phyloP scores from a whole-genome alignment of 2,329 filamentous ascomycete species.

The Botrytis galanthina region DNA sequence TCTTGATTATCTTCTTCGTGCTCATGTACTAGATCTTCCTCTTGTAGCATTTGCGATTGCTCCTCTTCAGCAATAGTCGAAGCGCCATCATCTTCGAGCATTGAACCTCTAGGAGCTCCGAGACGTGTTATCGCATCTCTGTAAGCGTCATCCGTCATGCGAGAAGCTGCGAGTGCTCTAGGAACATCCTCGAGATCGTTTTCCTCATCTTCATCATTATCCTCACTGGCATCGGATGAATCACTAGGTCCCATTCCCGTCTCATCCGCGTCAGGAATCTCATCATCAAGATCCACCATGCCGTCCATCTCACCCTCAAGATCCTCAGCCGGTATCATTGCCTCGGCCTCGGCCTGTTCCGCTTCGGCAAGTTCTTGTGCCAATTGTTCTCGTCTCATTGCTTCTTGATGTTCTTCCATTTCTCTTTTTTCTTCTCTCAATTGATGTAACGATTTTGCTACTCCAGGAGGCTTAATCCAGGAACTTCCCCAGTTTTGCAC shows the following conservation, averaged over 20 bases:
- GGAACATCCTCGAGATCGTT: constrained; percentile 39
- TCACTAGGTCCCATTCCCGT: constrained; percentile 37
- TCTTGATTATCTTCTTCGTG: constrained; percentile 37
- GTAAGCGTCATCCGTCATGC: constrained; percentile 60
- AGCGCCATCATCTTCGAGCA: constrained; percentile 45
- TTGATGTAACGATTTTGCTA: constrained; percentile 86
- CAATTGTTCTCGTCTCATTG: constrained; percentile 66
- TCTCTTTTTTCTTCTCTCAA: constrained; percentile 87
- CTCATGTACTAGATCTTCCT: constrained; percentile 54
- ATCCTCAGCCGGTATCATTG: constrained; percentile 39
- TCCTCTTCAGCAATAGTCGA: constrained; percentile 56
- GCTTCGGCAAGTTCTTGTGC: constrained; percentile 73
- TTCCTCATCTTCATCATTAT: constrained; percentile 40
- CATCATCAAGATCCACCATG: constrained; percentile 65
- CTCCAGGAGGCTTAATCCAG: constrained; percentile 88
- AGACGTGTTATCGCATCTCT: constrained; percentile 56
- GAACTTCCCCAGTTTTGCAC: constrained; percentile 82
- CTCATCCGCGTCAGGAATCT: constrained; percentile 62
- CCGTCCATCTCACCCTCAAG: constrained; percentile 46
- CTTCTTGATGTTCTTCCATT: constrained; percentile 78
- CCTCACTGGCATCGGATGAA: constrained; percentile 44
- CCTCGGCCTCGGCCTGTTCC: constrained; percentile 48
- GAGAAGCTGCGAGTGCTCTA: constrained; percentile 37
- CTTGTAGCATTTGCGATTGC: constrained; percentile 59
- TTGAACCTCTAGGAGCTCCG: constrained; percentile 46